Evolutionary conservation across 352 stramenopile genomes (phyloP).

Genomic region (Peronosclerospora sorghi): DNA sequence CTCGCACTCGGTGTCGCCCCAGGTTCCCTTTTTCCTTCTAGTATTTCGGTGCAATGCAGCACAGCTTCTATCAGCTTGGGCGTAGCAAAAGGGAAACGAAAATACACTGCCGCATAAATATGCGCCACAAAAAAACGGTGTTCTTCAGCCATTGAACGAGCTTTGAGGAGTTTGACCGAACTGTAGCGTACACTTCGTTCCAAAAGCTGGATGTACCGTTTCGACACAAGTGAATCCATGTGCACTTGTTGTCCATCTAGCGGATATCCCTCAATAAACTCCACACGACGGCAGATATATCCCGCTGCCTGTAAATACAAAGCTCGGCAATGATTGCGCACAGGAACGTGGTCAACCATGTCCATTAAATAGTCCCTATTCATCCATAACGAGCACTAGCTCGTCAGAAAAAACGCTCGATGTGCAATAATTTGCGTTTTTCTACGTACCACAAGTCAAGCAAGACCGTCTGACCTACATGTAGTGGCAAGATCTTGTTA

Average conservation of each 20-base stretch:
- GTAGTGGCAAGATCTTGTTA: constrained; percentile 61
- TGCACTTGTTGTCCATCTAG: constrained; percentile 45
- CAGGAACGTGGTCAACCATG: constrained; percentile 66
- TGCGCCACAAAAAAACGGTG: constrained; percentile 64
- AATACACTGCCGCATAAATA: constrained; percentile 53
- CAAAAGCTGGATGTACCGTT: constrained; percentile 53
- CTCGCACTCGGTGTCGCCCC: neutral
- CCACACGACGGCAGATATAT: constrained; percentile 65
- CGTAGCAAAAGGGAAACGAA: constrained; percentile 48
- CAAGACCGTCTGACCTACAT: constrained; percentile 52
- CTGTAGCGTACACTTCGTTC: constrained; percentile 46
- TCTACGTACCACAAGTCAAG: constrained; percentile 56
- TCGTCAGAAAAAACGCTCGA: neutral
- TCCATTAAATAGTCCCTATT: constrained; percentile 68
- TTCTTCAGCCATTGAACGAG: constrained; percentile 57
- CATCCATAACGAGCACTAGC: constrained; percentile 1
- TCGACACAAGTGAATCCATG: constrained; percentile 37
- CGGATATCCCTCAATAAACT: constrained; percentile 62
- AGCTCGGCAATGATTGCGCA: constrained; percentile 55
- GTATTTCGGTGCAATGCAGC: constrained; percentile 37
- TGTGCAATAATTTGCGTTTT: neutral
- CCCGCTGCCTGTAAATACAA: constrained; percentile 59
- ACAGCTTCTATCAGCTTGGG: constrained; percentile 40
- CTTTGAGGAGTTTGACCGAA: constrained; percentile 50
- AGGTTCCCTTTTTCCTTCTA: constrained; percentile 31